Conservation (phyloP, 2,329 filamentous ascomycete genomes). For the Ilyonectria destructans region DNA sequence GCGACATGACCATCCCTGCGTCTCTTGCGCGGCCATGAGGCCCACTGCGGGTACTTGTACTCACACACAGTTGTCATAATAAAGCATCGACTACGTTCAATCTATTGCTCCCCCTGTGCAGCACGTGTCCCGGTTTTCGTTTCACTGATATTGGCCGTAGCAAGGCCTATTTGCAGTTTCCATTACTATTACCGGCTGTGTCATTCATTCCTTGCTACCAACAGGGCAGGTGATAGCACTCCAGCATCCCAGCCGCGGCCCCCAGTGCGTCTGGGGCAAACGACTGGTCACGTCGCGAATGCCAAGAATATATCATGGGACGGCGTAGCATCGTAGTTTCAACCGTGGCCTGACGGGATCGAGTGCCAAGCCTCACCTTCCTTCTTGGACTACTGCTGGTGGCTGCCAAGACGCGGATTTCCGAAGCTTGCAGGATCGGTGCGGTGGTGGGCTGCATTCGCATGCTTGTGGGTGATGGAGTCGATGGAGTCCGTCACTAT, state of each 20-base stretch:
- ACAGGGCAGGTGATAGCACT: conserved; percentile 23
- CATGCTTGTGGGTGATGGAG: no score
- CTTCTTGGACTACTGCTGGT: conserved; percentile 8
- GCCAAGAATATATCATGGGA: conserved; percentile 23
- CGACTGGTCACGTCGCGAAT: not conserved
- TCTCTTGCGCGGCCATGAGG: not conserved
- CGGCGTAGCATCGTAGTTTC: conserved; percentile 7
- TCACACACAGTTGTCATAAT: not conserved
- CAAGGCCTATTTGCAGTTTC: not conserved
- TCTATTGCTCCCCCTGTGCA: not conserved
- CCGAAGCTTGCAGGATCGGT: not conserved
- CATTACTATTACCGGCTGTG: not conserved
- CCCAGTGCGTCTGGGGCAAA: not conserved
- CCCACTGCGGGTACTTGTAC: no score
- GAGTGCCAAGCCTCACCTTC: conserved; percentile 21
- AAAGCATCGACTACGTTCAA: not conserved
- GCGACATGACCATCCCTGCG: not conserved
- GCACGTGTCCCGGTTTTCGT: not conserved
- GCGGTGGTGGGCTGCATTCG: not conserved
- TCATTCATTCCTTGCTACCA: not conserved
- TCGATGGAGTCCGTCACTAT: no score
- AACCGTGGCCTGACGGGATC: conserved; percentile 12
- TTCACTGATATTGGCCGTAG: not conserved
- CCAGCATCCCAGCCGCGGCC: not conserved
- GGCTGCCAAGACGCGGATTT: conserved; percentile 17